Conservation (phyloP, 1,284 basidiomycete genomes). For the Trametes polyzona region DNA sequence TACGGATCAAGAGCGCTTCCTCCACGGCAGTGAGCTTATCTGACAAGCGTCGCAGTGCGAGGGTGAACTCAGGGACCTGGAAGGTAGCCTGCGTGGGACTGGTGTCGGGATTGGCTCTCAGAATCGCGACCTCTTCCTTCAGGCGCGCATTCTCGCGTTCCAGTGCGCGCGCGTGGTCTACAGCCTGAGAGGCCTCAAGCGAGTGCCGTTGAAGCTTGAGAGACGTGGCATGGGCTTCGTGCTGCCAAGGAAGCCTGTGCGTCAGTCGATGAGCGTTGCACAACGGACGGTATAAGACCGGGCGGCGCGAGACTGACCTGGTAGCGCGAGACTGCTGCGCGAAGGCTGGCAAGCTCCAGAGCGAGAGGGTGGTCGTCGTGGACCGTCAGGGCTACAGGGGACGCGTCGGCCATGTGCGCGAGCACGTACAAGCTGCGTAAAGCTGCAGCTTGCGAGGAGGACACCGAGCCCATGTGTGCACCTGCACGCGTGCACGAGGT, state of each 20-base stretch:
- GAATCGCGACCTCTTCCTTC: conserved; percentile 52
- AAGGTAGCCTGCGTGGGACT: conserved; percentile 48
- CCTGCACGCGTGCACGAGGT: not conserved
- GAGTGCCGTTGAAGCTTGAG: conserved; percentile 67
- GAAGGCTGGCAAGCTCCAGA: conserved; percentile 65
- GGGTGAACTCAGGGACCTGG: conserved; percentile 64
- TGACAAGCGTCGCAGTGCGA: conserved; percentile 68
- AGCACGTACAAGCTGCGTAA: conserved; percentile 22
- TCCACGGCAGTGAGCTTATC: conserved; percentile 68
- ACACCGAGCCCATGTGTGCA: not conserved
- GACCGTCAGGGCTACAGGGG: conserved; percentile 8
- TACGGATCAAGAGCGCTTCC: conserved; percentile 52
- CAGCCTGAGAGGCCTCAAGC: conserved; percentile 51
- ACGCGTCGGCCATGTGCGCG: conserved; percentile 23
- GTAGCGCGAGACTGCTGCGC: conserved; percentile 65
- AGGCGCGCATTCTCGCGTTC: conserved; percentile 62
- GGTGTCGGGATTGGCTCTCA: conserved; percentile 54
- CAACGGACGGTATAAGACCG: conserved; percentile 15
- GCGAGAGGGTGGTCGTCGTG: conserved; percentile 65
- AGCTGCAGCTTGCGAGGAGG: not conserved
- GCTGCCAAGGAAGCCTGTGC: conserved; percentile 45
- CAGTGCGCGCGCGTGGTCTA: conserved; percentile 52
- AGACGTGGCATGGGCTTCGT: conserved; percentile 67
- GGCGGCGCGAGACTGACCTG: conserved; percentile 49
- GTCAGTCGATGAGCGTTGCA: conserved; percentile 34